phyloP scores from a whole-genome alignment of 2,329 filamentous ascomycete species.

The Colletotrichum musae region DNA sequence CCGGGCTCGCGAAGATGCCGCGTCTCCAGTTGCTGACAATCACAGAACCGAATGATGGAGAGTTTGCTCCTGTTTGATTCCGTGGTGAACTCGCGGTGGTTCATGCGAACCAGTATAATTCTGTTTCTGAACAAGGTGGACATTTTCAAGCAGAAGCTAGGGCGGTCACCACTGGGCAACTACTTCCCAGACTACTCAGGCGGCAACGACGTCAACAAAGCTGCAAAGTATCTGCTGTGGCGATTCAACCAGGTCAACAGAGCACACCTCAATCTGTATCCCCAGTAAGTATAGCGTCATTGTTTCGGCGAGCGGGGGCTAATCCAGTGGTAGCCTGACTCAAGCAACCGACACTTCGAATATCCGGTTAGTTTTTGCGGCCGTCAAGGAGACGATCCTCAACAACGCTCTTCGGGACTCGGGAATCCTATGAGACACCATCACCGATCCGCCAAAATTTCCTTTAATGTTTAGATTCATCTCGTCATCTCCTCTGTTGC shows the following conservation, averaged over 20 bases:
- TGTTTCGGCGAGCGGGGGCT: constrained; percentile 20
- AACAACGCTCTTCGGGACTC: constrained; percentile 99
- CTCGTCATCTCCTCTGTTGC: constrained; percentile 38
- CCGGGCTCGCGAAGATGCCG: not conserved
- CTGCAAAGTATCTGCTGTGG: constrained; percentile 97
- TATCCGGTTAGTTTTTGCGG: constrained; percentile 96
- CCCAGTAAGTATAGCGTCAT: constrained; percentile 79
- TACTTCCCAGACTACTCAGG: constrained; percentile 99
- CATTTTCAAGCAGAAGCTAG: constrained; percentile 95
- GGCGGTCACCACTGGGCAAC: constrained; percentile 88
- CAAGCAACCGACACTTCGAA: constrained; percentile 99
- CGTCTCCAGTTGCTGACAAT: constrained; percentile 40
- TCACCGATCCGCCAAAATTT: not conserved
- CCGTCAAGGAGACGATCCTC: constrained; percentile 98
- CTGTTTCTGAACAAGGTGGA: constrained; percentile 99
- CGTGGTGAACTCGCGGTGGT: constrained; percentile 98
- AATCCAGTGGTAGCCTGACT: constrained; percentile 76
- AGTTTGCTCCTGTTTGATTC: constrained; percentile 96
- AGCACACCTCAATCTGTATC: constrained; percentile 95
- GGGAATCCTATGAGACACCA: constrained; percentile 81
- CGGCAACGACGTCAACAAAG: constrained; percentile 97
- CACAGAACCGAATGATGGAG: constrained; percentile 99
- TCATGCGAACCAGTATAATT: constrained; percentile 98
- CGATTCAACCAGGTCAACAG: constrained; percentile 99
- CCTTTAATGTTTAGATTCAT: constrained; percentile 39